phyloP scores from a whole-genome alignment of 192 early-diverging fungal species.

The Lobosporangium transversale region DNA sequence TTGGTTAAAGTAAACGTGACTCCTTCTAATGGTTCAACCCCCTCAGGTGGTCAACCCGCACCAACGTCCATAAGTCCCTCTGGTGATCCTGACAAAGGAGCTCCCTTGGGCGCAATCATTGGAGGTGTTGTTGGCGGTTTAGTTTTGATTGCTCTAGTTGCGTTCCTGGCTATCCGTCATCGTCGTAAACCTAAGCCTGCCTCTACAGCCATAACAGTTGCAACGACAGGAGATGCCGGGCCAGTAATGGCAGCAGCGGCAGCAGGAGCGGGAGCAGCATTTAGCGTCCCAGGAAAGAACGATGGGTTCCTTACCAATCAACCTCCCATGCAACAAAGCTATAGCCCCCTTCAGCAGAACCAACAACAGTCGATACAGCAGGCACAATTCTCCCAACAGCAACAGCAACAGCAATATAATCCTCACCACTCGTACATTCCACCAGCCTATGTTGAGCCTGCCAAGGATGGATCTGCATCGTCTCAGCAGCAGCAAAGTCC shows the following conservation, averaged over 20 bases:
- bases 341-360: conserved; percentile 10
- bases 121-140: conserved; percentile 40
- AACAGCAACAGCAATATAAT: conserved; percentile 23
- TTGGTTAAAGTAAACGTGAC: conserved; percentile 18
- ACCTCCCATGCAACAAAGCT: conserved; percentile 5
- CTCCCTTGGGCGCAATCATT: conserved; percentile 29
- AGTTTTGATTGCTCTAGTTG: conserved; percentile 27
- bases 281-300: background rate
- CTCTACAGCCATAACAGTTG: background rate
- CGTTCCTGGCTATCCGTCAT: conserved; percentile 31
- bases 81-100: background rate
- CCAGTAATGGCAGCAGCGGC: background rate
- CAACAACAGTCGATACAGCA: conserved; percentile 6
- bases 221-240: background rate
- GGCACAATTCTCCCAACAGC: background rate
- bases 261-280: background rate
- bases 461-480: background rate
- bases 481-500: background rate
- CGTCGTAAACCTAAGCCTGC: conserved; percentile 32
- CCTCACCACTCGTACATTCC: conserved; percentile 9
- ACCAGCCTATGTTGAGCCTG: background rate
- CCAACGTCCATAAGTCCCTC: too few species aligned
- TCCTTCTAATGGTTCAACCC: too few species aligned
- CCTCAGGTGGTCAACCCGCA: too few species aligned
- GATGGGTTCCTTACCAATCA: background rate